Evolutionary conservation across 2,329 filamentous ascomycete species (phyloP).

Genomic region (Immersiporthe knoxdaviesiana): DNA sequence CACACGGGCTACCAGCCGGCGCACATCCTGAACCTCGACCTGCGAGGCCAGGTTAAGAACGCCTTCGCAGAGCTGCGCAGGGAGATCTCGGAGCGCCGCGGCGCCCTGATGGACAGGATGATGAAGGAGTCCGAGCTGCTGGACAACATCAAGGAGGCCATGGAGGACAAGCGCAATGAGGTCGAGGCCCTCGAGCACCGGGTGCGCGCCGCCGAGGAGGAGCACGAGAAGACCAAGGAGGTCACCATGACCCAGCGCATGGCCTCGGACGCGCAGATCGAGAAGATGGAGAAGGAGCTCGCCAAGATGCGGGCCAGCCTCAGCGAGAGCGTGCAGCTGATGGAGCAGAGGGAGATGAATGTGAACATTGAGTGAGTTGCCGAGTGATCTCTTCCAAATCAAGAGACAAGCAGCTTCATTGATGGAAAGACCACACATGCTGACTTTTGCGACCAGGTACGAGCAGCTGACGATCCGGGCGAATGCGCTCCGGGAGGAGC

Average conservation of each 20-base stretch:
- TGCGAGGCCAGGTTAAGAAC: slow-evolving; percentile 80
- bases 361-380: slow-evolving; percentile 84
- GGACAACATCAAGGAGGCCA: slow-evolving; percentile 93
- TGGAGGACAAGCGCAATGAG: slow-evolving; percentile 92
- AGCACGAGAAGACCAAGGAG: slow-evolving; percentile 93
- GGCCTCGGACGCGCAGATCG: slow-evolving; percentile 88
- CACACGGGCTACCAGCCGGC: slow-evolving; percentile 87
- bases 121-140: slow-evolving; percentile 93
- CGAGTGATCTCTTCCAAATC: too few relatives aligned
- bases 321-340: slow-evolving; percentile 82
- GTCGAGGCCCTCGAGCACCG: slow-evolving; percentile 90
- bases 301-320: slow-evolving; percentile 85
- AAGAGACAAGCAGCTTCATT: too few relatives aligned
- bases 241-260: slow-evolving; percentile 83
- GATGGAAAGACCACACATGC: not conserved
- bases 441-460: slow-evolving; percentile 60
- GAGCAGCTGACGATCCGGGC: slow-evolving; percentile 88
- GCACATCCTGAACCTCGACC: slow-evolving; percentile 85
- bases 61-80: slow-evolving; percentile 79
- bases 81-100: slow-evolving; percentile 88
- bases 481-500: slow-evolving; percentile 84
- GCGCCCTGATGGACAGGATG: slow-evolving; percentile 81
- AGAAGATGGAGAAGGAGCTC: slow-evolving; percentile 99
- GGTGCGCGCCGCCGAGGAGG: slow-evolving; percentile 84
- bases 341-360: slow-evolving; percentile 96